Evolutionary conservation across 345 rosid genomes (phyloP), one percentile per base, ranked within the genome.

Genomic region (Linum usitatissimum): DNA sequence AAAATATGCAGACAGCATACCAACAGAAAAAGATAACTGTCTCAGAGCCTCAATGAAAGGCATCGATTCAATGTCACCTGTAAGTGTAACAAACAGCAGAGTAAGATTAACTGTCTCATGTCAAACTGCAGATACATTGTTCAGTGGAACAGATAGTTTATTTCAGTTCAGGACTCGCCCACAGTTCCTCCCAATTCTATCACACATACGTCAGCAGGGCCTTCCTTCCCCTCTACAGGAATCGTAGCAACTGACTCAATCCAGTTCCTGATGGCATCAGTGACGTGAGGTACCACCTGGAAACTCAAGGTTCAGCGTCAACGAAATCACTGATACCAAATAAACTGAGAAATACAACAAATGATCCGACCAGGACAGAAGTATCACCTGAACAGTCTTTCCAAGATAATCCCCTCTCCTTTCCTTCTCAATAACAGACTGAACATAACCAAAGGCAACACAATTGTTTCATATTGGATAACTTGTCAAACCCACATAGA

Each of bases 101-200:
- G 59, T 30, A 58, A 45, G 48, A 30, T 20, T 20, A 5, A 8
- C 8, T 21, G 13, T 30, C 34, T n/a, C 6, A 6, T 10, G 20
- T 55, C 30, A 20, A 14, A 45, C 40, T 56, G 17, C 55, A 62
- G 55, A 10, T 53, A 18, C 28, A 5, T 4, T 5, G 1, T 34
- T 34, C 38, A 34, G 38, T 34, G 5, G 6, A 34, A 5, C 38
- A 7, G 59, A 54, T 61, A 42, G 21, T 40, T 38, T 19, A 34
- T 70, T 13, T 55, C 28, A 23, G 28, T 23, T 54, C 62, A 69
- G 21, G 49, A 67, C 66, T 78, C 58, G 68, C 76, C 76, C 17
- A 73, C 76, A 31, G 76, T 73, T 61, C 76, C 76, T 64, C 76
- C 76, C 66, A 73, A 61, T 48, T 73, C 76, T 18, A 73, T 73